Evolutionary conservation across 2,329 filamentous ascomycete genomes (phyloP), one percentile per base, ranked within the genome.

Genomic region (Colletotrichum filicis): DNA sequence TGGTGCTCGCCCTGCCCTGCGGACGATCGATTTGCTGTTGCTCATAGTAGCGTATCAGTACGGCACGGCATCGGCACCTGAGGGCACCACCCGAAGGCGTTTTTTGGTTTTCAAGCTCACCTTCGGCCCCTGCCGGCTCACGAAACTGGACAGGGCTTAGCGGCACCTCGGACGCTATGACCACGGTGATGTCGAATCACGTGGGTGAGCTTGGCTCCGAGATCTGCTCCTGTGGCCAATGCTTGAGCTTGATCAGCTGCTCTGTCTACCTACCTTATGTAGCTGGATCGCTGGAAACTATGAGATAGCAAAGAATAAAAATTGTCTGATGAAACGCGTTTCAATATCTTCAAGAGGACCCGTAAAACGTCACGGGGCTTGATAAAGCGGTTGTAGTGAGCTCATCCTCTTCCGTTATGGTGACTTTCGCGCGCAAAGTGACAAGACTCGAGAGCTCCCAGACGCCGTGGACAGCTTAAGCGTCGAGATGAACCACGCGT

Each of bases 111-210:
- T 52, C 57, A 59, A 53, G 56, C 56, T 71, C 26, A 61, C 24
- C 14, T 56, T 71, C 55, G 46, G 56, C 71, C 71, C 71, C 57
- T 74, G 71, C 62, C 24, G 60, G 65, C 35, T 26, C 14, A n/a
- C 26, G 42, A 37, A 37, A 28, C 75, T 74, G 66, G 73, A 78
- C 75, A 77, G 74, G 76, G 79, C 75, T 78, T 80, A 78, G 76
- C 56, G 68, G 24, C 26, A 71, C 7, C 28, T 35, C 56, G 19
- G 71, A 73, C 79, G 78, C 79, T 79, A 79, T 79, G 79, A 76
- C 78, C 79, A 79, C 66, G 60, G 32, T n/a, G 58, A 64, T 74
- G 59, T 71, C 75, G 12, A 53, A 37, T 74, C 78, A 78, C 79
- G 79, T 74, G 71, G 55, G 16, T 14, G 5, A 52, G 30, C 16